Evolutionary conservation across 495 filamentous ascomycete genomes (phyloP), one percentile per base, ranked within the genome.

Genomic region (Talaromyces adpressus): DNA sequence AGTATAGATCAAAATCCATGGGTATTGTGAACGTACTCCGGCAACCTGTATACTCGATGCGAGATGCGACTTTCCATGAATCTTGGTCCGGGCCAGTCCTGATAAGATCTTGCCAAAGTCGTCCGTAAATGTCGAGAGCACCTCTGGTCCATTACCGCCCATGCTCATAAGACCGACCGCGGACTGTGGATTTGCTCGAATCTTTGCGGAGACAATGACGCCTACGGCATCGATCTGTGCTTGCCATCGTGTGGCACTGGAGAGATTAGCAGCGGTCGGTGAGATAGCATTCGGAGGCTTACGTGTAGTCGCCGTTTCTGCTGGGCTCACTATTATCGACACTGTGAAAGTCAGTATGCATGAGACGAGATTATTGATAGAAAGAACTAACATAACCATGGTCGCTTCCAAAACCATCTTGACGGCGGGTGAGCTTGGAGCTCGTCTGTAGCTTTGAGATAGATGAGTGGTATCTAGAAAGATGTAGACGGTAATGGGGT

Each of bases 251-350:
- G 94, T 93, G 54, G 94, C 92, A 71, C 87, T 90, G 67, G 23
- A 59, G 63, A 47, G 25, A 52, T 56, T 56, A 39, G 51, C 49
- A 32, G 22, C 39, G 14, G 16, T 52, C 62, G 41, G 57, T 30
- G 16, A 9, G 12, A 34, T 23, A 39, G 22, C 14, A 9, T 39
- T 45, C 22, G 32, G 36, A n/a, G 18, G 66, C 76, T 75, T 71
- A 80, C 77, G 72, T 75, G 64, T 99, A 99, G 71, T 99, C 94
- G 68, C 94, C 94, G 76, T 99, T 98, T 69, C 94, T 85, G 80
- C 91, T 95, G 78, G 88, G 92, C 81, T 99, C 94, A 81, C 91
- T 95, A 79, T 98, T 99, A 82, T 99, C 94, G 69, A 98, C 91
- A 74, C 88, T 91, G 70, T 57, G 57, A 61, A 61, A 29, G 68